Percentiles rank a stretch among this genome's conserved stretches.
Evolutionary conservation across 495 filamentous ascomycete species (phyloP).

Genomic region (Lepraria neglecta): DNA sequence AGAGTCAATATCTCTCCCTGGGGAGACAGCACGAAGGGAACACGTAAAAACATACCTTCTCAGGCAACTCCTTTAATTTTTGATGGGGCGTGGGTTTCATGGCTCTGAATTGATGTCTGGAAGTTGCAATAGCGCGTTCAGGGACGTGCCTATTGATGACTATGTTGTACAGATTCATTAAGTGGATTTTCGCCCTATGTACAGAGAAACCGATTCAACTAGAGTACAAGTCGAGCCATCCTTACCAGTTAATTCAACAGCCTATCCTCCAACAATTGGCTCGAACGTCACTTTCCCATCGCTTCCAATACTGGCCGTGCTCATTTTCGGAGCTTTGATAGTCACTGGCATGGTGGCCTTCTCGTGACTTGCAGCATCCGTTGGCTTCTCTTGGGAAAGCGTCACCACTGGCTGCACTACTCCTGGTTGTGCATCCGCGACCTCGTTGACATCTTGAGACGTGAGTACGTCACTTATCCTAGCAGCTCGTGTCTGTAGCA

Average conservation of each 20-base stretch:
- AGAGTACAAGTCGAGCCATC: background rate
- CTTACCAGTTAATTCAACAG: too few species aligned
- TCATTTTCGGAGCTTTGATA: conserved; percentile 36
- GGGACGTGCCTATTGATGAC: too few species aligned
- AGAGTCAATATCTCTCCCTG: too few species aligned
- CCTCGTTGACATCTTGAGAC: conserved; percentile 72
- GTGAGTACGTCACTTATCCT: conserved; percentile 70
- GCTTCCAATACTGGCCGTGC: conserved; percentile 53
- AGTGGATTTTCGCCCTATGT: background rate
- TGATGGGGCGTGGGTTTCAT: too few species aligned
- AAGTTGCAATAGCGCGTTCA: too few species aligned
- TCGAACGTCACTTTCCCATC: conserved; percentile 67
- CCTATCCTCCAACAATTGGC: background rate
- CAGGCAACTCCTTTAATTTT: too few species aligned
- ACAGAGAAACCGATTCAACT: background rate
- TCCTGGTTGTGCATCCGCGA: conserved; percentile 65
- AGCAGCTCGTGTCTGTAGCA: conserved; percentile 76
- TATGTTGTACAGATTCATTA: background rate
- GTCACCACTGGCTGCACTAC: conserved; percentile 46
- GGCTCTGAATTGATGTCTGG: too few species aligned
- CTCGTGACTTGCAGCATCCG: conserved; percentile 20
- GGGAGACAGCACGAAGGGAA: too few species aligned
- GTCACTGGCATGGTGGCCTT: conserved; percentile 33
- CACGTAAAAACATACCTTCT: too few species aligned
- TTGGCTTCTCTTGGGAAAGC: conserved; percentile 23